Evolutionary conservation across 768 basidiomycete species (phyloP).

Genomic region (Suillus brevipes): DNA sequence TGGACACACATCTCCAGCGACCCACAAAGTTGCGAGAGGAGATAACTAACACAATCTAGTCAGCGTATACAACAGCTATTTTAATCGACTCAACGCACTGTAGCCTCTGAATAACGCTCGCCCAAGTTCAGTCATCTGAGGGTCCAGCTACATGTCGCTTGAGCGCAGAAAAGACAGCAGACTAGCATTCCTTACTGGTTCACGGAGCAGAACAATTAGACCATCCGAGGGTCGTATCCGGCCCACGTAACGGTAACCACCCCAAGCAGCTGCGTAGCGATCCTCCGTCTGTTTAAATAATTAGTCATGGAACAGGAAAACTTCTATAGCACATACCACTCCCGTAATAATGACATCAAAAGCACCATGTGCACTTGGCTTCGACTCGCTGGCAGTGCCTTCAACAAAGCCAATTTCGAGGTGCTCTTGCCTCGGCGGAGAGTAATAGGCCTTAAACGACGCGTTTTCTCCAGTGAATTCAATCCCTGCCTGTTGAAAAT

Average conservation of each 20-base stretch:
- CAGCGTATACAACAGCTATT: slow-evolving; percentile 6
- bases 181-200: slow-evolving; percentile 42
- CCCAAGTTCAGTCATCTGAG: slow-evolving; percentile 31
- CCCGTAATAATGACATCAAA: slow-evolving; percentile 56
- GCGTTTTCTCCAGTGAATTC: slow-evolving; percentile 33
- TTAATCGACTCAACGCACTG: slow-evolving; percentile 32
- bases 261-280: slow-evolving; percentile 54
- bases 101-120: slow-evolving; percentile 49
- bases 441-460: slow-evolving; percentile 41
- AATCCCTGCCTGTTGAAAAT: slow-evolving; percentile 26
- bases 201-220: slow-evolving; percentile 51
- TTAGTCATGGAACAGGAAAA: slow-evolving; percentile 8
- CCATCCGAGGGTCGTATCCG: slow-evolving; percentile 62
- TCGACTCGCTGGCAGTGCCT: neutral
- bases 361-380: slow-evolving; percentile 19
- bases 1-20: slow-evolving; percentile 40
- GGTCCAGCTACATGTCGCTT: slow-evolving; percentile 21
- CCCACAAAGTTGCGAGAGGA: slow-evolving; percentile 55
- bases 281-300: slow-evolving; percentile 42
- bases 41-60: slow-evolving; percentile 36
- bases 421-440: slow-evolving; percentile 31
- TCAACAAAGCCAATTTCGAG: slow-evolving; percentile 15
- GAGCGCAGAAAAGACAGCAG: slow-evolving; percentile 7
- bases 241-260: slow-evolving; percentile 53
- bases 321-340: slow-evolving; percentile 38